Evolutionary conservation across 164 flowering plant genomes (phyloP).

Genomic region (Nymphaea thermarum): DNA sequence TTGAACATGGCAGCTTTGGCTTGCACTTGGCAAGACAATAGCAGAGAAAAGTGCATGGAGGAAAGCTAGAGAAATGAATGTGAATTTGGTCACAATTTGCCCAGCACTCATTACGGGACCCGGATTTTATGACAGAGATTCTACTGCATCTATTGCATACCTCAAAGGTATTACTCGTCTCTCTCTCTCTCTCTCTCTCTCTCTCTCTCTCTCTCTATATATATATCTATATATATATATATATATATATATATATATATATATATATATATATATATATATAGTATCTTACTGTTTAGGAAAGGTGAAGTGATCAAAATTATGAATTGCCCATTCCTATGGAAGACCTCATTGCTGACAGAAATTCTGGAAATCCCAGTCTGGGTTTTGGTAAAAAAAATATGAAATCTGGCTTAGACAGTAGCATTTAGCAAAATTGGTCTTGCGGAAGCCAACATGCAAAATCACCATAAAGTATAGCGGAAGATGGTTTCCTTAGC

Average conservation of each 20-base stretch:
- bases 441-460: too few relatives aligned
- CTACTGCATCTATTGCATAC: conserved; percentile 59
- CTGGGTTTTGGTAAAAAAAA: too few relatives aligned
- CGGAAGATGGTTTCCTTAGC: too few relatives aligned
- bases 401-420: too few relatives aligned
- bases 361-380: too few relatives aligned
- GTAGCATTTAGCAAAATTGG: too few relatives aligned
- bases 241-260: not conserved
- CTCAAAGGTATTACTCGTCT: conserved; percentile 38
- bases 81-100: conserved; percentile 30
- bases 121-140: conserved; percentile 25
- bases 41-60: conserved; percentile 37
- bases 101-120: conserved; percentile 39
- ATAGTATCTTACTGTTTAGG: not conserved
- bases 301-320: not conserved
- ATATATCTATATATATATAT: not conserved
- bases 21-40: conserved; percentile 34
- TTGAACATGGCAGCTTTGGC: conserved; percentile 28
- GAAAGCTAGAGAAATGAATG: conserved; percentile 21
- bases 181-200: not conserved
- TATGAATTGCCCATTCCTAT: not conserved
- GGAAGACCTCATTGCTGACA: not conserved
- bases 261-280: not conserved
- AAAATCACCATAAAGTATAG: too few relatives aligned
- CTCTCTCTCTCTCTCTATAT: not conserved